These are phyloP conservation scores for Bimuria novae-zelandiae DNA, from an alignment of 2,329 filamentous ascomycete species.

Conservation along the genomic window DNA sequence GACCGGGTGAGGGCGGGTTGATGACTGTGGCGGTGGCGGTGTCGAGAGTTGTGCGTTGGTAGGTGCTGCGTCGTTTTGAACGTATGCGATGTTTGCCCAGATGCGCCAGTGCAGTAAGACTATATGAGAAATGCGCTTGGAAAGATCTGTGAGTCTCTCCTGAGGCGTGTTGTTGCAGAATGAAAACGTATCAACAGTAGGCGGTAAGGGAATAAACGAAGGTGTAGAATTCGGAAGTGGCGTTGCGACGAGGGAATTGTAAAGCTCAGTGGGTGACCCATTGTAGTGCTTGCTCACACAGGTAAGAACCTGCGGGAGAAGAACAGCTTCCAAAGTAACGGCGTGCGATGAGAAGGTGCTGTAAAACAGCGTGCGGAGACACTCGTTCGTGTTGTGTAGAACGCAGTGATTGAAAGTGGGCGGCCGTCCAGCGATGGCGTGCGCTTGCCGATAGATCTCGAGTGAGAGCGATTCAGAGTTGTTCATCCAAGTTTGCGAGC, in stretches of 20 bases:
- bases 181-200: slow-evolving; percentile 25
- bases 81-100: slow-evolving; percentile 78
- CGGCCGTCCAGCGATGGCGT: slow-evolving; percentile 36
- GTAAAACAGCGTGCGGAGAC: slow-evolving; percentile 41
- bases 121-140: slow-evolving; percentile 79
- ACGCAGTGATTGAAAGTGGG: slow-evolving; percentile 38
- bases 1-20: neutral
- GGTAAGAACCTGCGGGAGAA: slow-evolving; percentile 35
- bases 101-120: slow-evolving; percentile 88
- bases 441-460: slow-evolving; percentile 52
- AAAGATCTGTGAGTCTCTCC: slow-evolving; percentile 64
- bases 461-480: slow-evolving; percentile 51
- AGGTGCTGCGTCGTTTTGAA: slow-evolving; percentile 23
- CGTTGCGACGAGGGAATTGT: slow-evolving; percentile 47
- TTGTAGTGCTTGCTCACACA: slow-evolving; percentile 37
- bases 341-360: slow-evolving; percentile 38
- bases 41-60: neutral
- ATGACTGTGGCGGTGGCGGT: neutral
- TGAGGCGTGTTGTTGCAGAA: slow-evolving; percentile 17
- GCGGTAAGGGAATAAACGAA: slow-evolving; percentile 26
- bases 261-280: slow-evolving; percentile 50
- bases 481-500: slow-evolving; percentile 44
- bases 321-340: slow-evolving; percentile 29
- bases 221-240: slow-evolving; percentile 16
- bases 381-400: slow-evolving; percentile 42